These are phyloP conservation scores for Phytopythium aichiense DNA, from an alignment of 352 stramenopile genomes.

Conservation along the genomic window DNA sequence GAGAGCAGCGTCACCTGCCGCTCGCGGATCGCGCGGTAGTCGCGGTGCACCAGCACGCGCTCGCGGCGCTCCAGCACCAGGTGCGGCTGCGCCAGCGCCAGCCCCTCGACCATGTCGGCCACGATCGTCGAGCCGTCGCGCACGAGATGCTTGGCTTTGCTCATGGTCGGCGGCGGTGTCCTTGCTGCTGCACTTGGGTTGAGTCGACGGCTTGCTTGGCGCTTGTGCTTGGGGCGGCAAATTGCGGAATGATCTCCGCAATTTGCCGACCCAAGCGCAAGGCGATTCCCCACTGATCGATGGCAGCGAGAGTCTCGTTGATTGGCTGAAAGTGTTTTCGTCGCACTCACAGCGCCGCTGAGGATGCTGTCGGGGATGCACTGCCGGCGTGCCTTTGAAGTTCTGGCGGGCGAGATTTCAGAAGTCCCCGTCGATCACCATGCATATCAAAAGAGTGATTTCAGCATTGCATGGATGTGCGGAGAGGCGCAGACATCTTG, in stretches of 20 bases:
- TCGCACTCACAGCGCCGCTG: too few relatives aligned
- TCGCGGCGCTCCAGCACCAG: conserved; percentile 57
- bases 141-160: conserved; percentile 54
- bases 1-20: conserved; percentile 77
- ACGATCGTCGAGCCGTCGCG: conserved; percentile 47
- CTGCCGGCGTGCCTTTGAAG: conserved; percentile 2
- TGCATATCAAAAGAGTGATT: too few relatives aligned
- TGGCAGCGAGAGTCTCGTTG: too few relatives aligned
- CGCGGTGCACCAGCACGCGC: conserved; percentile 68
- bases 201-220: too few relatives aligned
- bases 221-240: too few relatives aligned
- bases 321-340: too few relatives aligned
- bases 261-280: too few relatives aligned
- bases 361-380: too few relatives aligned
- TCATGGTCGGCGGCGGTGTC: conserved; percentile 15
- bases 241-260: too few relatives aligned
- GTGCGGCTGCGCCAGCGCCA: conserved; percentile 61
- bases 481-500: too few relatives aligned
- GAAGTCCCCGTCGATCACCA: neutral
- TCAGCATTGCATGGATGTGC: too few relatives aligned
- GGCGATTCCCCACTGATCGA: too few relatives aligned
- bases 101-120: conserved; percentile 73
- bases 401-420: neutral
- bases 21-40: conserved; percentile 58
- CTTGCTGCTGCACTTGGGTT: neutral